Base-by-base conservation (phyloP, 2,329 filamentous ascomycete genomes). In the Leptographium procerum region DNA sequence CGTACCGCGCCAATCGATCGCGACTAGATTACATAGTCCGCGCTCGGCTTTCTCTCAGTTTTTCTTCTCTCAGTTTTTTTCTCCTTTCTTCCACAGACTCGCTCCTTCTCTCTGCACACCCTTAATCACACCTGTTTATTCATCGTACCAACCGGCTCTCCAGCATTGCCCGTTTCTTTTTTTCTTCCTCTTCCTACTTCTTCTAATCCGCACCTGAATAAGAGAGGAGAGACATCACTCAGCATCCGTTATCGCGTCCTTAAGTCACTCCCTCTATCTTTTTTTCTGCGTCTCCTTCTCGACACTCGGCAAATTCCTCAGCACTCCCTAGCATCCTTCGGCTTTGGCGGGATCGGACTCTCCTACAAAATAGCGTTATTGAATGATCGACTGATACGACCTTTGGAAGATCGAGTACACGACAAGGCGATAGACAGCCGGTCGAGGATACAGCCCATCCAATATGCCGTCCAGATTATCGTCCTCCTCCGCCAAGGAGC, bases 401-500 rank as follows among this genome's bases (percentile, higher is more conserved):
- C 11, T 19, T n/a, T 6, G 24, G 3, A 10, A 29, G 16, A 31
- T 26, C 26, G 14, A n/a, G 19, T 26, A 19, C 1, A 29, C 40
- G 6, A 7, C 11, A 11, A 29, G 24, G 47, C 10, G 22, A 48
- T 10, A 47, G 43, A 24, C 45, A 10, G 24, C 10, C 22, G 11
- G 24, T 10, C 22, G 24, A 24, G 22, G 19, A 43, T 9, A 43
- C 10, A 10, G 16, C n/a, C 40, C 40, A 29, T 19, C 24, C 45
- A 43, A 34, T 14, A 54, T 54, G 52, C 34, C 43, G 40, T 19
- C 51, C 52, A 61, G 43, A 45, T 40, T 56, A 40, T 22, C 50
- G 22, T 5, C 55, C n/a, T 47, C 60, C 8, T 31, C 48, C 47
- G 69, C 67, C 59, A 68, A 74, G 61, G 80, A 83, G 68, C 80